A percentile compares a stretch with the other conserved stretches of the same genome.
These are phyloP conservation scores for Hypsizygus ulmarius DNA, from an alignment of 1,284 basidiomycete species.

Conservation along the genomic window DNA sequence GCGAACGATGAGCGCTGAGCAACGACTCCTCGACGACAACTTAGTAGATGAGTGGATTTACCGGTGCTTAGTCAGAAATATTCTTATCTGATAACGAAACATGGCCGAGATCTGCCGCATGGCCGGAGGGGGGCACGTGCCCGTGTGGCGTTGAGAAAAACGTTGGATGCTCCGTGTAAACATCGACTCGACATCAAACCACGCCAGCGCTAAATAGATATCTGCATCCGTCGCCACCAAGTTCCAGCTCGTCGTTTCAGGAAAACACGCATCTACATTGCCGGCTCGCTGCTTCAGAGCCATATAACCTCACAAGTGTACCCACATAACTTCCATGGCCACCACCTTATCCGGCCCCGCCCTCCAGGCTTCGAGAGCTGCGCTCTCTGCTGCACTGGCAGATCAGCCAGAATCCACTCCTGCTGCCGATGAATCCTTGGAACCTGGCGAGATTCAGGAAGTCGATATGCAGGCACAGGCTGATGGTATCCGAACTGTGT, in stretches of 20 bases:
- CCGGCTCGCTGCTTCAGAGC: neutral
- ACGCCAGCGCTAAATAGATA: conserved; percentile 4
- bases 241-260: conserved; percentile 8
- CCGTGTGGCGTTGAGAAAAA: conserved; percentile 17
- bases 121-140: conserved; percentile 13
- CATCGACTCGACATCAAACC: neutral
- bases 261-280: conserved; percentile 7
- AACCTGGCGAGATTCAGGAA: conserved; percentile 77
- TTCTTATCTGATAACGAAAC: conserved; percentile 19
- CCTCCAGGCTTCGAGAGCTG: conserved; percentile 70
- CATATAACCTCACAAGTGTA: conserved; percentile 10
- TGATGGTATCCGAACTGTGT: conserved; percentile 85
- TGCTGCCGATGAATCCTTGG: conserved; percentile 41
- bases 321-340: conserved; percentile 28
- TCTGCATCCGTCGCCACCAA: conserved; percentile 6
- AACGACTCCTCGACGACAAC: neutral
- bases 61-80: conserved; percentile 7
- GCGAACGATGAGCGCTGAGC: neutral
- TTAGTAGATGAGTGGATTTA: neutral
- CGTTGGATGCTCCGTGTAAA: no score
- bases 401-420: conserved; percentile 44
- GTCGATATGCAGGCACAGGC: conserved; percentile 78
- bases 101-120: conserved; percentile 8
- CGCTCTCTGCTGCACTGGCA: conserved; percentile 65
- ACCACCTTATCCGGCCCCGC: conserved; percentile 58